A percentile compares a stretch with the other conserved stretches of the same genome.
phyloP scores from a whole-genome alignment of 148 eudicot species.

The Limonium bicolor region DNA sequence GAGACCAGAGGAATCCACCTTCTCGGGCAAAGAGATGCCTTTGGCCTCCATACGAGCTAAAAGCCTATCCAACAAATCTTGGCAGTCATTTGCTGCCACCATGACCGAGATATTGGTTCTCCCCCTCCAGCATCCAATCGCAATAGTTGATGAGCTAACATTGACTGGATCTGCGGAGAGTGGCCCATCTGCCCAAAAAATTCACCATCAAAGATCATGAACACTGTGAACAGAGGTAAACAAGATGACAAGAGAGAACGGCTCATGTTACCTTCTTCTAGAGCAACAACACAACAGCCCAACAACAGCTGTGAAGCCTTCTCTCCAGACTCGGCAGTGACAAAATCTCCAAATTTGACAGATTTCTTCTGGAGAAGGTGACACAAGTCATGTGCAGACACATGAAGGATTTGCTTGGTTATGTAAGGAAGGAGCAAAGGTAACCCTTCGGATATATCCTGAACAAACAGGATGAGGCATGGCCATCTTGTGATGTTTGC shows the following conservation, averaged over 20 bases:
- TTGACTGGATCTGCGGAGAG: slow-evolving; percentile 12
- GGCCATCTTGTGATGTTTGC: slow-evolving; percentile 78
- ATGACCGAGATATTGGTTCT: slow-evolving; percentile 58
- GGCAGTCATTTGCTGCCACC: slow-evolving; percentile 83
- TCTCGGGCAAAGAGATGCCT: slow-evolving; percentile 1
- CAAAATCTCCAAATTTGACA: slow-evolving; percentile 68
- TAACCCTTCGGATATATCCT: slow-evolving; percentile 96
- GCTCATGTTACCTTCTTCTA: slow-evolving; percentile 39
- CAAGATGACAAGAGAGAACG: neutral
- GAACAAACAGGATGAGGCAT: slow-evolving; percentile 51
- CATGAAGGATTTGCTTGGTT: slow-evolving; percentile 72
- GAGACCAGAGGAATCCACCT: no score
- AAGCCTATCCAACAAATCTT: slow-evolving; percentile 76
- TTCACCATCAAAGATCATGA: neutral
- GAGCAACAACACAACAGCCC: slow-evolving; percentile 78
- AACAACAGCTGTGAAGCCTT: slow-evolving; percentile 43
- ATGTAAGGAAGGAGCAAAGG: slow-evolving; percentile 79
- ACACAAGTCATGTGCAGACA: slow-evolving; percentile 61
- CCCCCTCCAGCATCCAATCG: slow-evolving; percentile 97
- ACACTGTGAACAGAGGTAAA: neutral
- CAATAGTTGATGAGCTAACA: slow-evolving; percentile 43
- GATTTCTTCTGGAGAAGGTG: slow-evolving; percentile 76
- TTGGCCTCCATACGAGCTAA: slow-evolving; percentile 17
- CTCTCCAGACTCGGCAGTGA: slow-evolving; percentile 52
- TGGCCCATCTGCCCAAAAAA: slow-evolving; percentile 22